phyloP scores from a whole-genome alignment of 192 early-diverging fungal species.

The Coemansia sp. region DNA sequence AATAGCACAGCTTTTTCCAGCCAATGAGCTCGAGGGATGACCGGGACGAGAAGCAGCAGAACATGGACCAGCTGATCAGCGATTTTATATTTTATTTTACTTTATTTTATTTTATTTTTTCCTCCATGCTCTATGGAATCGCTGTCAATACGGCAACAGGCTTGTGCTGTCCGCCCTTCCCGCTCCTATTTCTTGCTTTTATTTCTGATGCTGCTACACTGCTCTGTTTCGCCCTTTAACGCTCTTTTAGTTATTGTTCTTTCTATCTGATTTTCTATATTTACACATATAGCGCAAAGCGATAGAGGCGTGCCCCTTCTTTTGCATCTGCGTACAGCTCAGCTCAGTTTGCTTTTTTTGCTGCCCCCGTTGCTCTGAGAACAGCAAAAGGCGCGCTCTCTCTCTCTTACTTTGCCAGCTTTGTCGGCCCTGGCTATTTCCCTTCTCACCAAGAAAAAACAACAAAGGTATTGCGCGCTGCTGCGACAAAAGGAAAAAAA shows the following conservation, averaged over 20 bases:
- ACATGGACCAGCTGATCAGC: neutral
- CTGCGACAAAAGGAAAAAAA: too few relatives aligned
- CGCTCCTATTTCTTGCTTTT: neutral
- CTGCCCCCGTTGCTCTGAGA: neutral
- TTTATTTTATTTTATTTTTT: neutral
- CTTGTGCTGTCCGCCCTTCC: neutral
- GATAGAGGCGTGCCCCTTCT: neutral
- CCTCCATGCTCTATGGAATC: neutral
- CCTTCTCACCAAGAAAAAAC: neutral
- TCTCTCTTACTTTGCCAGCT: too few relatives aligned
- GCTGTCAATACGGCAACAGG: neutral
- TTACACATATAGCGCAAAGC: too few relatives aligned
- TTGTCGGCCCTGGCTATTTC: too few relatives aligned
- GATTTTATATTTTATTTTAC: neutral
- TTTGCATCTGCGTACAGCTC: too few relatives aligned
- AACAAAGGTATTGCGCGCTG: neutral
- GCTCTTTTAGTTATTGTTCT: too few relatives aligned
- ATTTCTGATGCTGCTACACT: too few relatives aligned
- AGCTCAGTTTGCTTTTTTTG: neutral
- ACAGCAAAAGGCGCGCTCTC: neutral
- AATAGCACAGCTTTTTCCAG: neutral
- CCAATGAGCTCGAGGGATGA: slow-evolving; percentile 7
- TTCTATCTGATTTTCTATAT: too few relatives aligned
- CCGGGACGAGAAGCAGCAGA: neutral
- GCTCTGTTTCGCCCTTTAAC: too few relatives aligned